Evolutionary conservation across 495 filamentous ascomycete genomes (phyloP).

Genomic region (Trichoderma reesei): DNA sequence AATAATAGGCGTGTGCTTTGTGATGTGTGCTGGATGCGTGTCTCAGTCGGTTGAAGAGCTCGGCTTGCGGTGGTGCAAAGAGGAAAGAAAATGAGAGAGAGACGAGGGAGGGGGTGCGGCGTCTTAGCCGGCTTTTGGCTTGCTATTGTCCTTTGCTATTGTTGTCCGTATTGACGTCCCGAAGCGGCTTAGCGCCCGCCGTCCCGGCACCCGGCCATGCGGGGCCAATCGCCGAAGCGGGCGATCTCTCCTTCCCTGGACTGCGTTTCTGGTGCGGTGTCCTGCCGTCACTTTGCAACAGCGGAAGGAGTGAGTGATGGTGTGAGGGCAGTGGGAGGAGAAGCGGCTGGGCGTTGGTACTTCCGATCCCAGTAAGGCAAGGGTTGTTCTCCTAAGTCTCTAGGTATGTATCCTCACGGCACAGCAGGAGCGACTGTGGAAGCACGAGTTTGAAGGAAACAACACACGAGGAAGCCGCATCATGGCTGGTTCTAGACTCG

Average conservation of each 20-base stretch:
- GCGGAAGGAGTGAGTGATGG: too few relatives aligned
- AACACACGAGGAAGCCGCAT: too few relatives aligned
- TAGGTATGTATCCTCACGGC: too few relatives aligned
- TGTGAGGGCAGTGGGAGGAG: too few relatives aligned
- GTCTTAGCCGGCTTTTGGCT: not conserved
- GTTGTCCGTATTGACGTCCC: constrained; percentile 2
- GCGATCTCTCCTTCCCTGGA: not conserved
- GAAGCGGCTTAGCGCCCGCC: constrained; percentile 4
- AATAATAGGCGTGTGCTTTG: too few relatives aligned
- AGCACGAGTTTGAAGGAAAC: too few relatives aligned
- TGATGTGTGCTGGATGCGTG: too few relatives aligned
- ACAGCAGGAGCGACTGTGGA: too few relatives aligned
- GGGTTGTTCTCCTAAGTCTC: too few relatives aligned
- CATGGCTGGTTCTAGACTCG: too few relatives aligned
- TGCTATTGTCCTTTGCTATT: constrained; percentile 4
- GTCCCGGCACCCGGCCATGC: not conserved
- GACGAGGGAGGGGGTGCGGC: not conserved
- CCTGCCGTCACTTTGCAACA: not conserved
- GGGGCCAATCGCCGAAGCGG: not conserved
- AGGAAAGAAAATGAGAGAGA: not conserved
- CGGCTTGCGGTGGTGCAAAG: not conserved
- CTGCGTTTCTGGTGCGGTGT: not conserved
- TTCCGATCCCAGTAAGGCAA: too few relatives aligned
- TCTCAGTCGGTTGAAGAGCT: not conserved
- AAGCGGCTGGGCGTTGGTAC: too few relatives aligned